A percentile compares a stretch with the other conserved stretches of the same genome.
phyloP scores from a whole-genome alignment of 2,329 filamentous ascomycete species.

The Talaromyces sp. region DNA sequence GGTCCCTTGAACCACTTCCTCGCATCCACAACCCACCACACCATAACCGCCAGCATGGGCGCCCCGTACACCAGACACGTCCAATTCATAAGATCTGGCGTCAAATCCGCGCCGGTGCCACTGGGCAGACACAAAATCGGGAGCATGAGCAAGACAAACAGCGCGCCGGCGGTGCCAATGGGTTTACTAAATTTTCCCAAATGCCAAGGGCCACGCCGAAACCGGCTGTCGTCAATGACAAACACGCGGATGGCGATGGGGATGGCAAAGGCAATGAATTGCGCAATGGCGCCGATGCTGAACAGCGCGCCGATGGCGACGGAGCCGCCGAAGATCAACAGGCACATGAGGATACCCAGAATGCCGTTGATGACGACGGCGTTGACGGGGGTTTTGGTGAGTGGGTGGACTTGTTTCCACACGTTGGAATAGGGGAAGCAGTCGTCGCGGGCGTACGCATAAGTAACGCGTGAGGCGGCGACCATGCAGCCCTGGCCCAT shows the following conservation, averaged over 20 bases:
- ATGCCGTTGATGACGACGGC: constrained; percentile 62
- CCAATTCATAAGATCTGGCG: constrained; percentile 59
- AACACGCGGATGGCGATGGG: constrained; percentile 41
- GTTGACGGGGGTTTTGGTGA: constrained; percentile 63
- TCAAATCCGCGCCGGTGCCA: constrained; percentile 51
- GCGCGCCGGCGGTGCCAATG: constrained; percentile 52
- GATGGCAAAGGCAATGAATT: constrained; percentile 52
- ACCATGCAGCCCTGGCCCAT: constrained; percentile 74
- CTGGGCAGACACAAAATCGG: constrained; percentile 63
- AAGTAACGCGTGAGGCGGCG: constrained; percentile 61
- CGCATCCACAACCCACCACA: constrained; percentile 62
- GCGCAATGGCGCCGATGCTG: constrained; percentile 63
- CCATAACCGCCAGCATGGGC: constrained; percentile 53
- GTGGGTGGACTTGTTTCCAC: constrained; percentile 56
- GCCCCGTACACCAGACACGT: constrained; percentile 62
- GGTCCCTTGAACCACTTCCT: constrained; percentile 67
- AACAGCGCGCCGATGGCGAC: constrained; percentile 64
- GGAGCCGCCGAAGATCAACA: constrained; percentile 61
- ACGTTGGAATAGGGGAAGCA: constrained; percentile 59
- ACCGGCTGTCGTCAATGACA: constrained; percentile 53
- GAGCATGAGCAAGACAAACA: constrained; percentile 62
- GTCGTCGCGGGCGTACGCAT: constrained; percentile 67
- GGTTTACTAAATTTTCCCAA: constrained; percentile 55
- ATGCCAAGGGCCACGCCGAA: constrained; percentile 65
- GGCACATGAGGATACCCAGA: constrained; percentile 55